A percentile compares a stretch with the other conserved stretches of the same genome.
phyloP scores from a whole-genome alignment of 352 stramenopile genomes.

The Pythium coloratum region DNA sequence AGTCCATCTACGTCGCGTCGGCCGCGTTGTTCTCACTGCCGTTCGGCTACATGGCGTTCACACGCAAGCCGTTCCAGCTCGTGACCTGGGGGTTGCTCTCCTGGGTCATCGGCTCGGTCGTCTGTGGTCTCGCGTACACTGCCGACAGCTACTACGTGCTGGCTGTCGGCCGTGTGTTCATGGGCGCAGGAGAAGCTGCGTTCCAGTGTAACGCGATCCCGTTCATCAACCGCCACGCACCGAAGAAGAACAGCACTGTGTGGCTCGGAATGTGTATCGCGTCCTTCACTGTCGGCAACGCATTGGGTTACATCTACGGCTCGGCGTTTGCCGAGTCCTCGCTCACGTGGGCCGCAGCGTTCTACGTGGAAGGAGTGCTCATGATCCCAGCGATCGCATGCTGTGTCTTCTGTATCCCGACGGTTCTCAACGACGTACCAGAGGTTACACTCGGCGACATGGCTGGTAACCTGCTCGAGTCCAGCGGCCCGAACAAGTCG shows the following conservation, averaged over 20 bases:
- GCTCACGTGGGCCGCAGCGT: neutral
- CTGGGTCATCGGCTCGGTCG: conserved; percentile 86
- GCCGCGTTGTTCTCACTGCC: conserved; percentile 91
- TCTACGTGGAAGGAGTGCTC: neutral
- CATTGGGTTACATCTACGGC: neutral
- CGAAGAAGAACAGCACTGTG: conserved; percentile 60
- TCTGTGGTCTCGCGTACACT: conserved; percentile 77
- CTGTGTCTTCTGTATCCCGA: neutral
- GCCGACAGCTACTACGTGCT: conserved; percentile 88
- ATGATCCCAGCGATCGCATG: neutral
- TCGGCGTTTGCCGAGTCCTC: neutral
- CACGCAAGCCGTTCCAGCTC: conserved; percentile 86
- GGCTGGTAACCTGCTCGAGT: neutral
- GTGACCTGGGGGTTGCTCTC: conserved; percentile 86
- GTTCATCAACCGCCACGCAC: conserved; percentile 91
- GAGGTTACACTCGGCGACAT: neutral
- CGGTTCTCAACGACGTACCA: neutral
- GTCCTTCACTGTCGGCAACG: conserved; percentile 86
- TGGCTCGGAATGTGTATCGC: conserved; percentile 93
- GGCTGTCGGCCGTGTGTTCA: conserved; percentile 86
- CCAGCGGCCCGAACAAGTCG: neutral
- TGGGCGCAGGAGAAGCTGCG: conserved; percentile 89
- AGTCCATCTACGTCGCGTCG: conserved; percentile 92
- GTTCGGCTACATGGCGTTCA: conserved; percentile 89
- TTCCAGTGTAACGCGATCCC: conserved; percentile 92